These are phyloP conservation scores for Durusdinium trenchii DNA, from an alignment of 73 alveolate species.

Conservation along the genomic window DNA sequence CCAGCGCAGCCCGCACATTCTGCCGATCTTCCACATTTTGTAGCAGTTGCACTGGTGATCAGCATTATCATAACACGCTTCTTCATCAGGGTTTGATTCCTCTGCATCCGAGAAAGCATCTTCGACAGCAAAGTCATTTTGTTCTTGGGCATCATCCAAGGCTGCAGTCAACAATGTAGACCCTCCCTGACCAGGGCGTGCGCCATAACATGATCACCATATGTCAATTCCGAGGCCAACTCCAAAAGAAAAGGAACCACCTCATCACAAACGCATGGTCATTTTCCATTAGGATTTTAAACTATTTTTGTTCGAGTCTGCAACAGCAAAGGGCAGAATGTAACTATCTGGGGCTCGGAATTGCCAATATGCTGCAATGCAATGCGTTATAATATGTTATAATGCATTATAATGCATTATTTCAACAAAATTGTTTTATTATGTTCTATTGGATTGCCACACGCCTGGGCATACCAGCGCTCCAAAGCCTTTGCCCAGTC, in stretches of 20 bases:
- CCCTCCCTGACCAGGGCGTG: background rate
- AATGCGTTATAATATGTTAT: too few species aligned
- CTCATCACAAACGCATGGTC: too few species aligned
- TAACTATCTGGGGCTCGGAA: background rate
- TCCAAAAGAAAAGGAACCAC: too few species aligned
- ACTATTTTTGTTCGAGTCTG: background rate
- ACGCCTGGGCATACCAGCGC: background rate
- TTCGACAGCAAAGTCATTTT: background rate
- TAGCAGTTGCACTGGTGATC: background rate
- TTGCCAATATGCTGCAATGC: too few species aligned
- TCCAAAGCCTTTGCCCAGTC: background rate
- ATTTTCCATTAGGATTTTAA: too few species aligned
- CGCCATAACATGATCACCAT: background rate
- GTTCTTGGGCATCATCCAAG: background rate
- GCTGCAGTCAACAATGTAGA: background rate
- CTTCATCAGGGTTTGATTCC: background rate
- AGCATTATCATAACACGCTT: background rate
- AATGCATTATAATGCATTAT: too few species aligned
- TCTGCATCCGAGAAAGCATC: background rate
- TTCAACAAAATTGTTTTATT: too few species aligned
- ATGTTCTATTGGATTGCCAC: background rate
- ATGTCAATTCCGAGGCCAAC: background rate
- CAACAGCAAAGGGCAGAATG: background rate
- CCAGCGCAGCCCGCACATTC: background rate
- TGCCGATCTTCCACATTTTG: background rate